These are phyloP conservation scores for Pseudomonodictys pantanalensis DNA, from an alignment of 495 filamentous ascomycete genomes.

Conservation along the genomic window DNA sequence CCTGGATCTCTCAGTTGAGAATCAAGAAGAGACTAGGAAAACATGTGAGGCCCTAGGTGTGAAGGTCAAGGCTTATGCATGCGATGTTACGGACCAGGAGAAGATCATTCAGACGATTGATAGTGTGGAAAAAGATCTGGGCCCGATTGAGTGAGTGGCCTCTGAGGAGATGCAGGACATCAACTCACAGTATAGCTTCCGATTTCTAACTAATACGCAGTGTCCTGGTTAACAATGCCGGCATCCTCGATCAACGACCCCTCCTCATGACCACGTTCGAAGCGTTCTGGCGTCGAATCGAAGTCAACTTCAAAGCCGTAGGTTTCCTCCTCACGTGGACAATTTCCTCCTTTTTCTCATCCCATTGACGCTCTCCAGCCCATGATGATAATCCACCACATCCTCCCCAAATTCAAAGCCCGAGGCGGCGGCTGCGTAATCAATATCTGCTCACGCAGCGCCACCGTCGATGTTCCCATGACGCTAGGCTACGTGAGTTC, in stretches of 20 bases:
- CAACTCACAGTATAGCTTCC: background rate
- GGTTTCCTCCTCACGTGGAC: background rate
- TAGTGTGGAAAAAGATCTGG: conserved; percentile 14
- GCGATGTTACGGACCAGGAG: conserved; percentile 12
- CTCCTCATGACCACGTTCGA: conserved; percentile 15
- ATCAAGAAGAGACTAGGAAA: conserved; percentile 3
- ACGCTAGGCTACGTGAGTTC: conserved; percentile 21
- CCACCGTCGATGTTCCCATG: conserved; percentile 24
- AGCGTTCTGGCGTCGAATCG: conserved; percentile 22
- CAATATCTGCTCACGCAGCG: conserved; percentile 21
- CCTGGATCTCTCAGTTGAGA: conserved; percentile 12
- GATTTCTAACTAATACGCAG: background rate
- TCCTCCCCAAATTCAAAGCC: conserved; percentile 8
- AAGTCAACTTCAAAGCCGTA: conserved; percentile 27
- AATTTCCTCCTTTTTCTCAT: background rate
- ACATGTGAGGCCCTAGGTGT: conserved; percentile 15
- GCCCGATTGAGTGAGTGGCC: conserved; percentile 8
- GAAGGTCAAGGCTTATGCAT: conserved; percentile 13
- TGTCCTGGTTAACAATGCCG: conserved; percentile 18
- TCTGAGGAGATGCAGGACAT: too few relatives aligned
- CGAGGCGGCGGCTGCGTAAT: conserved; percentile 23
- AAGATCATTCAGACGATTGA: background rate
- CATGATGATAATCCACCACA: conserved; percentile 12
- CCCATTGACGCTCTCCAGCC: background rate
- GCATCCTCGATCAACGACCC: conserved; percentile 14